Evolutionary conservation across 257 asterid genomes (phyloP).

Genomic region (Ophiorrhiza pumila): DNA sequence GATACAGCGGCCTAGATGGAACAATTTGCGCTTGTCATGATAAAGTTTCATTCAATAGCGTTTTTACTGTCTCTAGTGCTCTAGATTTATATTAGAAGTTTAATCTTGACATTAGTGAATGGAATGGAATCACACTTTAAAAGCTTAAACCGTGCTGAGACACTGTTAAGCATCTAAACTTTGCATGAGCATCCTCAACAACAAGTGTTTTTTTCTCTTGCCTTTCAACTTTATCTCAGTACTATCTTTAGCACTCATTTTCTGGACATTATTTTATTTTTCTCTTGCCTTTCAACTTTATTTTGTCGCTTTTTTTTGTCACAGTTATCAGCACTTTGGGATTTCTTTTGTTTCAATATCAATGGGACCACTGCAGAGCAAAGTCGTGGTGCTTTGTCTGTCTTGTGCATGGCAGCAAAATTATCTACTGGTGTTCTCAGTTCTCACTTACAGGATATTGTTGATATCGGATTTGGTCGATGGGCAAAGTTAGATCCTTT

Average conservation of each 20-base stretch:
- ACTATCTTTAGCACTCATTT: background rate
- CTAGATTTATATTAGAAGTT: background rate
- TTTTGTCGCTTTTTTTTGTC: constrained; percentile 14
- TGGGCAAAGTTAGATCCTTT: constrained; percentile 96
- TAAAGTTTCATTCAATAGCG: background rate
- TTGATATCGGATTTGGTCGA: constrained; percentile 95
- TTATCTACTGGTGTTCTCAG: constrained; percentile 66
- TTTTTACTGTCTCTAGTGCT: background rate
- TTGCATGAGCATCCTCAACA: background rate
- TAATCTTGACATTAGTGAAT: background rate
- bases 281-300: constrained; percentile 1
- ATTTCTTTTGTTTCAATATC: constrained; percentile 90
- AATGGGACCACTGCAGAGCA: constrained; percentile 89
- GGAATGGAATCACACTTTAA: background rate
- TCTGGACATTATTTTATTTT: background rate
- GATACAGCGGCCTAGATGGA: background rate
- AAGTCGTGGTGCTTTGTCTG: constrained; percentile 93
- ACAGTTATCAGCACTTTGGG: constrained; percentile 98
- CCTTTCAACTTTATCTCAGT: background rate
- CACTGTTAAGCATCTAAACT: background rate
- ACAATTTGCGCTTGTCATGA: background rate
- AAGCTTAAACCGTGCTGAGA: background rate
- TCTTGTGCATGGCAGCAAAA: constrained; percentile 93
- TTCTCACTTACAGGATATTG: constrained; percentile 85
- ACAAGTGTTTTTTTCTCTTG: background rate